Evolutionary conservation across 2,329 filamentous ascomycete genomes (phyloP).

Genomic region (Fusarium metavorans): DNA sequence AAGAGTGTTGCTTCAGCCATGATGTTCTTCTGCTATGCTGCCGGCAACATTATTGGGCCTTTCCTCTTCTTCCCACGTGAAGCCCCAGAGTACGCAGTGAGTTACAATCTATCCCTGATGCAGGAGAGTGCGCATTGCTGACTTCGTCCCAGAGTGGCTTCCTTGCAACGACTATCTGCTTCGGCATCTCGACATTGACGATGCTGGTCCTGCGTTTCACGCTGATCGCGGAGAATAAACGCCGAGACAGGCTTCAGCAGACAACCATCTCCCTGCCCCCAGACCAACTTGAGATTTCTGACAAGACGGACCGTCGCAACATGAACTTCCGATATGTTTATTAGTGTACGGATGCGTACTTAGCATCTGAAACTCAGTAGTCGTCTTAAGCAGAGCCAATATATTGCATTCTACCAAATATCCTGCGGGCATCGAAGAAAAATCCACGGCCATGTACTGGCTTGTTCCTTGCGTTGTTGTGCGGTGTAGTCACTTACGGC

Average conservation of each 20-base stretch:
- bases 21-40: slow-evolving; percentile 41
- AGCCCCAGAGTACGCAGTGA: slow-evolving; percentile 34
- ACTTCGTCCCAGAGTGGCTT: slow-evolving; percentile 31
- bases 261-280: background rate
- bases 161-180: slow-evolving; percentile 36
- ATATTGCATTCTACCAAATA: background rate
- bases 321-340: slow-evolving; percentile 38
- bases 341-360: background rate
- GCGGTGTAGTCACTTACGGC: no score
- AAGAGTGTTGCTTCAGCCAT: slow-evolving; percentile 39
- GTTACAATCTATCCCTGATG: background rate
- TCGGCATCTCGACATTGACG: slow-evolving; percentile 23
- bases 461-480: no score
- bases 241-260: slow-evolving; percentile 30
- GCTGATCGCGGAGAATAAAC: slow-evolving; percentile 27
- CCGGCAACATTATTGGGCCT: slow-evolving; percentile 37
- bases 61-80: slow-evolving; percentile 38
- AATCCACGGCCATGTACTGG: background rate
- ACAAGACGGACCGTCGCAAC: slow-evolving; percentile 35
- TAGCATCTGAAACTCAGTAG: background rate
- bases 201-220: slow-evolving; percentile 32
- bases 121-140: background rate
- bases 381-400: background rate
- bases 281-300: slow-evolving; percentile 27
- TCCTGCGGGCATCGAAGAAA: background rate